phyloP scores from a whole-genome alignment of 2,329 filamentous ascomycete genomes.

The Lasiodiplodia sp. region DNA sequence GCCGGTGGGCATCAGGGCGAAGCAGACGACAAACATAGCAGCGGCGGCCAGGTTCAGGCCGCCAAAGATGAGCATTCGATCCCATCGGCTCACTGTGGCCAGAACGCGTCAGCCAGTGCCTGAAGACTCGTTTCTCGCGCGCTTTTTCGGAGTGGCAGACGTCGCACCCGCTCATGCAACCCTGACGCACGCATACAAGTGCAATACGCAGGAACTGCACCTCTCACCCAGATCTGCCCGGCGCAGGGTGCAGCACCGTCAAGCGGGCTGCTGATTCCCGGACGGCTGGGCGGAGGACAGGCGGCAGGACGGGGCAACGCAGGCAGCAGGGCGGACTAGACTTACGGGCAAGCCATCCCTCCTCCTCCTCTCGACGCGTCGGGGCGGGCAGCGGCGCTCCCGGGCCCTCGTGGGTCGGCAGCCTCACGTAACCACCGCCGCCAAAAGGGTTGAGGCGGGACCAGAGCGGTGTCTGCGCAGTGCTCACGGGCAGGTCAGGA shows the following conservation, averaged over 20 bases:
- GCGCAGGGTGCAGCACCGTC: constrained; percentile 30
- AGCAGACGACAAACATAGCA: constrained; percentile 92
- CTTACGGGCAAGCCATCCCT: constrained; percentile 95
- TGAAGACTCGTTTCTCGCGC: constrained; percentile 4
- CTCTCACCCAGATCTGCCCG: constrained; percentile 39
- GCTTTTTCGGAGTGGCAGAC: constrained; percentile 22
- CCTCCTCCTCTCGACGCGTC: constrained; percentile 88
- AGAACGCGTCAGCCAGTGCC: constrained; percentile 26
- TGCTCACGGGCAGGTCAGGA: constrained; percentile 77
- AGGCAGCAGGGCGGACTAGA: constrained; percentile 42
- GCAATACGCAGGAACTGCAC: constrained; percentile 53
- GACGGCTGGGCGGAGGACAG: constrained; percentile 11
- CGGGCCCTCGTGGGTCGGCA: constrained; percentile 82
- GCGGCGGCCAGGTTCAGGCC: constrained; percentile 89
- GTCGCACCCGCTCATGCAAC: constrained; percentile 44
- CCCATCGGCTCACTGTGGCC: constrained; percentile 88
- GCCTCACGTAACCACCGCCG: constrained; percentile 83
- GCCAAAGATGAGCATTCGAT: constrained; percentile 89
- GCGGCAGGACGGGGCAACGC: constrained; percentile 4
- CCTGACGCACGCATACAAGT: constrained; percentile 44
- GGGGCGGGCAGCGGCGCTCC: constrained; percentile 88
- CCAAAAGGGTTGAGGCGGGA: constrained; percentile 91
- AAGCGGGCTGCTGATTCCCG: background rate
- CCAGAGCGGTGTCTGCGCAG: constrained; percentile 74
- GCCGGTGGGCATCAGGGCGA: constrained; percentile 78